Conservation (phyloP, 768 basidiomycete species). For the Tephrocybe sp. region DNA sequence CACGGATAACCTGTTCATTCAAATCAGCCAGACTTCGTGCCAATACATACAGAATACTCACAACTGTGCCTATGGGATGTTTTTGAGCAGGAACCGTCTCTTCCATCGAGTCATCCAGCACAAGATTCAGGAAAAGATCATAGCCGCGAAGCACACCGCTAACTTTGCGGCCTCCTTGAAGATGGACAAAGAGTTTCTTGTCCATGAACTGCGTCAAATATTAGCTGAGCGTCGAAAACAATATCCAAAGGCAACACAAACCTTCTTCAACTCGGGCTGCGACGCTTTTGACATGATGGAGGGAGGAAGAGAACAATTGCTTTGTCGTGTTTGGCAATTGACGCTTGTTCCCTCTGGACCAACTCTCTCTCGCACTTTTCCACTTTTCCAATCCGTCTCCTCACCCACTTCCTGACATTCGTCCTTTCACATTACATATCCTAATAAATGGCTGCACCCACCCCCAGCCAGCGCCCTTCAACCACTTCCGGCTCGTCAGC, state of each 20-base stretch:
- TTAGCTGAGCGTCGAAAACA: conserved; percentile 1
- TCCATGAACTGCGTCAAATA: conserved; percentile 83
- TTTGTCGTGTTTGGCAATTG: conserved; percentile 35
- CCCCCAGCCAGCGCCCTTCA: conserved; percentile 26
- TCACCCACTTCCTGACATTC: background rate
- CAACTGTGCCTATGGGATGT: conserved; percentile 88
- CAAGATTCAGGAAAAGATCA: conserved; percentile 97
- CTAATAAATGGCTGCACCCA: conserved; percentile 44
- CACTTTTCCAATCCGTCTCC: background rate
- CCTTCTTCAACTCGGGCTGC: conserved; percentile 98
- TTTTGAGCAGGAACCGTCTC: conserved; percentile 89
- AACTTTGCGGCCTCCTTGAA: conserved; percentile 94
- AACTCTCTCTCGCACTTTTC: background rate
- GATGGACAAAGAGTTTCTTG: conserved; percentile 91
- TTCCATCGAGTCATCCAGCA: conserved; percentile 93
- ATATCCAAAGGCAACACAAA: conserved; percentile 26
- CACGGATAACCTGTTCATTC: conserved; percentile 79
- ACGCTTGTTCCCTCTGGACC: background rate
- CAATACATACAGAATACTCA: conserved; percentile 39
- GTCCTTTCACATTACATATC: background rate
- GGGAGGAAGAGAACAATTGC: conserved; percentile 19
- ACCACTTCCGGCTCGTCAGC: conserved; percentile 27
- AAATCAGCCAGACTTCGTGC: conserved; percentile 8
- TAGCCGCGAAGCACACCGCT: conserved; percentile 94
- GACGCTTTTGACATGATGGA: conserved; percentile 85